These are phyloP conservation scores for Barnettozyma vustinii DNA, from an alignment of 805 yeast genomes.

Conservation along the genomic window DNA sequence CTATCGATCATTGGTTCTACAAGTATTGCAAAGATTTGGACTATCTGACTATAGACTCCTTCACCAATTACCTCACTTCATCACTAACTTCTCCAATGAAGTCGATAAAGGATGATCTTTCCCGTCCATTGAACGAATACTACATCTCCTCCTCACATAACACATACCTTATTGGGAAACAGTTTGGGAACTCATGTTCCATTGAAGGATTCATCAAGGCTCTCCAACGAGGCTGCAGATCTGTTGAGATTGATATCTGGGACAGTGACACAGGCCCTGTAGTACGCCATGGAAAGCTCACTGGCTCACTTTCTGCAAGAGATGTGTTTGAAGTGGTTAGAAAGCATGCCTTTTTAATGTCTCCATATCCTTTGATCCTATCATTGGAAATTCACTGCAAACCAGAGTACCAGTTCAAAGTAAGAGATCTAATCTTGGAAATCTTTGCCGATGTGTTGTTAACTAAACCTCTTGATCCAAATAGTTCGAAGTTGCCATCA, in stretches of 20 bases:
- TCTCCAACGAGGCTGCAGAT: constrained; percentile 86
- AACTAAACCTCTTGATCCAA: constrained; percentile 24
- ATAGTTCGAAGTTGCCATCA: constrained; percentile 48
- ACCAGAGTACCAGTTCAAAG: constrained; percentile 55
- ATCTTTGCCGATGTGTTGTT: constrained; percentile 53
- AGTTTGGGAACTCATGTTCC: constrained; percentile 80
- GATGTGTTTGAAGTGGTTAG: constrained; percentile 70
- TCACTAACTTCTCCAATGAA: constrained; percentile 23
- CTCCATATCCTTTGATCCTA: constrained; percentile 80
- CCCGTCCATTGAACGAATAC: constrained; percentile 76
- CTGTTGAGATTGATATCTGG: constrained; percentile 96
- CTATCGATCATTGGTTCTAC: constrained; percentile 30
- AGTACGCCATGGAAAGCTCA: constrained; percentile 88
- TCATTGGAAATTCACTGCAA: constrained; percentile 85
- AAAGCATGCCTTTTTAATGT: constrained; percentile 82
- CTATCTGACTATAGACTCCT: constrained; percentile 13
- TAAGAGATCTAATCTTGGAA: constrained; percentile 47
- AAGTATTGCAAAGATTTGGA: constrained; percentile 27
- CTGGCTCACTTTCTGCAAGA: constrained; percentile 62
- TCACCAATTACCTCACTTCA: constrained; percentile 27
- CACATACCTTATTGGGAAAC: constrained; percentile 85
- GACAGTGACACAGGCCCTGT: constrained; percentile 78
- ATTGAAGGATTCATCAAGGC: constrained; percentile 86
- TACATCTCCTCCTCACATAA: constrained; percentile 92
- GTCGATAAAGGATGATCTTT: constrained; percentile 31